phyloP scores from a whole-genome alignment of 352 stramenopile genomes.

The Phytophthora sp. region DNA sequence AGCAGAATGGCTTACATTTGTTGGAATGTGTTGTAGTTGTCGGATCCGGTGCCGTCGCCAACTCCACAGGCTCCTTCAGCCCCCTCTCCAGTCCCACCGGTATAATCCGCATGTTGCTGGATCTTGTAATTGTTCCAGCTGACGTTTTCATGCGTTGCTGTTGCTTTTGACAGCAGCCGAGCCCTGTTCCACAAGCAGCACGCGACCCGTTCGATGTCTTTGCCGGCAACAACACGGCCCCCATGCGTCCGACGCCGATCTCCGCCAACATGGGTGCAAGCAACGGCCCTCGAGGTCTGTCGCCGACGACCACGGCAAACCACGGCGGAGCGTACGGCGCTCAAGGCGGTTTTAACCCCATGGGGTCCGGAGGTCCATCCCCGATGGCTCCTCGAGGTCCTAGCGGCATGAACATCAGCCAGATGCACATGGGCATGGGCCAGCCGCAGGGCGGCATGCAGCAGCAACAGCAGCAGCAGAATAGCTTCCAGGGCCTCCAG shows the following conservation, averaged over 20 bases:
- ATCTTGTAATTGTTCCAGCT: background rate
- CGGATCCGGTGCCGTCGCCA: conserved; percentile 61
- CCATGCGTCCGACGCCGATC: conserved; percentile 46
- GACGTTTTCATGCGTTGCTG: conserved; percentile 9
- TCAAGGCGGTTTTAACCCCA: conserved; percentile 50
- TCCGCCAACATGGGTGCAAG: conserved; percentile 27
- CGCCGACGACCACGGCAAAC: conserved; percentile 29
- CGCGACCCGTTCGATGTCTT: conserved; percentile 85
- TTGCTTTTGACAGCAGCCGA: conserved; percentile 18
- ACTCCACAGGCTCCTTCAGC: conserved; percentile 38
- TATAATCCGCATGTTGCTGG: conserved; percentile 11
- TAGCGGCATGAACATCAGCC: conserved; percentile 80
- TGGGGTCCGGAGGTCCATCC: conserved; percentile 40
- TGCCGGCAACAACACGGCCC: conserved; percentile 33
- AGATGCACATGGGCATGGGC: conserved; percentile 84
- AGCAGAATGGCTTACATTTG: conserved; percentile 5
- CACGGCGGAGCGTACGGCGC: conserved; percentile 29
- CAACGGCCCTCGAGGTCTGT: conserved; percentile 39
- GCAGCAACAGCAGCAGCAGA: conserved; percentile 52
- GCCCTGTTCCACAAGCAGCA: conserved; percentile 28
- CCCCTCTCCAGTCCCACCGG: conserved; percentile 46
- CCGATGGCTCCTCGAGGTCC: conserved; percentile 54
- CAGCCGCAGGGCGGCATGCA: conserved; percentile 49
- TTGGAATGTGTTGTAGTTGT: conserved; percentile 39
- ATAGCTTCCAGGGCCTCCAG: conserved; percentile 86